Conservation (phyloP, 2,329 filamentous ascomycete genomes). For the Fusarium subglutinans region DNA sequence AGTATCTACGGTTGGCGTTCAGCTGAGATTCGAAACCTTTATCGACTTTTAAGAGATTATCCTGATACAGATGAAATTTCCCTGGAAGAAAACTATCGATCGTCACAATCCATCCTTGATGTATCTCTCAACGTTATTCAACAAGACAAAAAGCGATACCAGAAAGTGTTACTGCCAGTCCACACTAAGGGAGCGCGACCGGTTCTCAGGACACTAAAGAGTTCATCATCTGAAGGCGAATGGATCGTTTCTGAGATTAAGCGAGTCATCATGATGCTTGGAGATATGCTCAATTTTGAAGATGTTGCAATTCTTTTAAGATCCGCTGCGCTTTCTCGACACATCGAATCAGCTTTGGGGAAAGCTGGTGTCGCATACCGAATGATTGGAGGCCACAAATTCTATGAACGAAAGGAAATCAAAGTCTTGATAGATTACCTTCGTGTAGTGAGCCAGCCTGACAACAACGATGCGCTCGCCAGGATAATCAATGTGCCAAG, state of each 20-base stretch:
- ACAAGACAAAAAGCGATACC: constrained; percentile 82
- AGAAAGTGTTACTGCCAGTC: constrained; percentile 81
- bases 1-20: constrained; percentile 97
- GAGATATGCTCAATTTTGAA: constrained; percentile 74
- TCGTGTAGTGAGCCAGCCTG: constrained; percentile 82
- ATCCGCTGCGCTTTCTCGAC: constrained; percentile 81
- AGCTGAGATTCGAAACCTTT: constrained; percentile 89
- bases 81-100: constrained; percentile 94
- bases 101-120: constrained; percentile 83
- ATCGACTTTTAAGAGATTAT: constrained; percentile 79
- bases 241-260: constrained; percentile 91
- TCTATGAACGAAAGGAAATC: constrained; percentile 91
- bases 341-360: constrained; percentile 85
- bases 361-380: constrained; percentile 85
- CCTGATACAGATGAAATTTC: constrained; percentile 83
- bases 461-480: constrained; percentile 86
- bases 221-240: constrained; percentile 76
- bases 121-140: constrained; percentile 88
- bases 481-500: constrained; percentile 87
- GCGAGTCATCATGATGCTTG: constrained; percentile 75
- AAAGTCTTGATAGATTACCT: constrained; percentile 90
- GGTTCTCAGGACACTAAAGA: constrained; percentile 79
- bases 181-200: constrained; percentile 83
- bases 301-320: constrained; percentile 91
- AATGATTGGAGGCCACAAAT: constrained; percentile 90